Conservation (phyloP, 2,329 filamentous ascomycete genomes). For the Xylariales sp. region DNA sequence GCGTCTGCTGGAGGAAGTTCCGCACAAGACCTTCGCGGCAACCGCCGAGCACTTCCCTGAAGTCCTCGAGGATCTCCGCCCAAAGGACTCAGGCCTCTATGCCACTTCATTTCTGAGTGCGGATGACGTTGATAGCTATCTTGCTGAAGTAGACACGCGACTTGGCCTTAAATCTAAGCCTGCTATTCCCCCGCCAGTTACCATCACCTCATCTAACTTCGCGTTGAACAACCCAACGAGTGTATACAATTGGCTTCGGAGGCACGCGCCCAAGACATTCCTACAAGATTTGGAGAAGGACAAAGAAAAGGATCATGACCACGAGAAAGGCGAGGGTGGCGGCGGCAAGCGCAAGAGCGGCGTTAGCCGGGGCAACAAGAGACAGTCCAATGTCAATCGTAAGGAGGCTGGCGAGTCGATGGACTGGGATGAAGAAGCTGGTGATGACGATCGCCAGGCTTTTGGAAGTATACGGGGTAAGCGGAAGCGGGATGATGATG, state of each 20-base stretch:
- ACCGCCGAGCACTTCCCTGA: constrained; percentile 62
- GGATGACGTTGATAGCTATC: constrained; percentile 70
- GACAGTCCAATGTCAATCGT: constrained; percentile 27
- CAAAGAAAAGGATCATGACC: constrained; percentile 37
- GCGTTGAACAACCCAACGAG: constrained; percentile 77
- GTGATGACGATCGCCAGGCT: constrained; percentile 27
- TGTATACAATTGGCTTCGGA: constrained; percentile 92
- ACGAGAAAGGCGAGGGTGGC: constrained; percentile 26
- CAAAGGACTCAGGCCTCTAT: constrained; percentile 46
- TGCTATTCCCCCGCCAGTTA: constrained; percentile 45
- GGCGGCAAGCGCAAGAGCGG: constrained; percentile 26
- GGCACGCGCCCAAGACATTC: constrained; percentile 80
- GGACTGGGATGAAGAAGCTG: constrained; percentile 34
- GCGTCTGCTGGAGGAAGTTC: constrained; percentile 47
- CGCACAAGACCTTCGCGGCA: constrained; percentile 45
- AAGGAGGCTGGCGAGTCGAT: constrained; percentile 25
- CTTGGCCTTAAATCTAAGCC: constrained; percentile 40
- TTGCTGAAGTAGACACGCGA: constrained; percentile 57
- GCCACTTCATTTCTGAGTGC: constrained; percentile 64
- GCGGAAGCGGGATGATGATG: constrained; percentile 54
- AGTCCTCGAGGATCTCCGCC: constrained; percentile 43
- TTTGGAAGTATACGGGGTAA: constrained; percentile 41
- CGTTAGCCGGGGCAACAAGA: constrained; percentile 29
- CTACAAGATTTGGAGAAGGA: constrained; percentile 66
- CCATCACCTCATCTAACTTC: constrained; percentile 33